These are phyloP conservation scores for Gnetum montanum DNA, from an alignment of 75 land plant genomes.

Conservation along the genomic window DNA sequence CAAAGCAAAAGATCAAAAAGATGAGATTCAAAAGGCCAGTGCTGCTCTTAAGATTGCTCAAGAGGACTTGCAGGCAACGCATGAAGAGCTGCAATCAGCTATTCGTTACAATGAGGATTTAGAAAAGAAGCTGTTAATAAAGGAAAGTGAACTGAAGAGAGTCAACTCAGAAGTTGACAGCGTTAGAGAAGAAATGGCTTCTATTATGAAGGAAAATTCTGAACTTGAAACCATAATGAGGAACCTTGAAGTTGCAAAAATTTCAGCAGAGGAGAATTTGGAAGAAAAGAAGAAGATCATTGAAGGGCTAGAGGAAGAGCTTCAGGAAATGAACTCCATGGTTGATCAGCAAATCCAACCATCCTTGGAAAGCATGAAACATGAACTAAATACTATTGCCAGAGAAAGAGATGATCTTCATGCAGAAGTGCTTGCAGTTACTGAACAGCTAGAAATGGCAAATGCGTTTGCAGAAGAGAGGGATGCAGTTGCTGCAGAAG, in stretches of 20 bases:
- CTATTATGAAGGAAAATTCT: conserved; percentile 26
- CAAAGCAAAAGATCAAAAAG: conserved; percentile 38
- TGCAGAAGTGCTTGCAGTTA: conserved; percentile 31
- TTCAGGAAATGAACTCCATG: conserved; percentile 29
- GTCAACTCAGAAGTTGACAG: conserved; percentile 20
- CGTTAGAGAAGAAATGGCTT: conserved; percentile 5
- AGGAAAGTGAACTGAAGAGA: conserved; percentile 6
- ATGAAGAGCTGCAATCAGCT: conserved; percentile 21
- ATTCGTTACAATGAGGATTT: conserved; percentile 13
- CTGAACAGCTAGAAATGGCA: conserved; percentile 69
- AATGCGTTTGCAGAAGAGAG: conserved; percentile 62
- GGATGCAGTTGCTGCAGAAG: conserved; percentile 76
- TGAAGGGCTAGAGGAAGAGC: conserved; percentile 50
- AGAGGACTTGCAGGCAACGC: conserved; percentile 28
- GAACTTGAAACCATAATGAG: conserved; percentile 31
- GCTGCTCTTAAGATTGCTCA: conserved; percentile 29
- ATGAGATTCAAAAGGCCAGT: conserved; percentile 37
- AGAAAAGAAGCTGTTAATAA: conserved; percentile 39
- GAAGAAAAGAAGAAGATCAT: conserved; percentile 23
- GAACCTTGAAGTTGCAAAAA: conserved; percentile 16
- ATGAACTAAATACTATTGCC: conserved; percentile 28
- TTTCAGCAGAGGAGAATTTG: conserved; percentile 42
- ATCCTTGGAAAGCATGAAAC: conserved; percentile 27
- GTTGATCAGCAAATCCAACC: conserved; percentile 33
- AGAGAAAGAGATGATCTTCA: conserved; percentile 56